phyloP scores from a whole-genome alignment of 2,329 filamentous ascomycete genomes.

The Cordyceps sp. region DNA sequence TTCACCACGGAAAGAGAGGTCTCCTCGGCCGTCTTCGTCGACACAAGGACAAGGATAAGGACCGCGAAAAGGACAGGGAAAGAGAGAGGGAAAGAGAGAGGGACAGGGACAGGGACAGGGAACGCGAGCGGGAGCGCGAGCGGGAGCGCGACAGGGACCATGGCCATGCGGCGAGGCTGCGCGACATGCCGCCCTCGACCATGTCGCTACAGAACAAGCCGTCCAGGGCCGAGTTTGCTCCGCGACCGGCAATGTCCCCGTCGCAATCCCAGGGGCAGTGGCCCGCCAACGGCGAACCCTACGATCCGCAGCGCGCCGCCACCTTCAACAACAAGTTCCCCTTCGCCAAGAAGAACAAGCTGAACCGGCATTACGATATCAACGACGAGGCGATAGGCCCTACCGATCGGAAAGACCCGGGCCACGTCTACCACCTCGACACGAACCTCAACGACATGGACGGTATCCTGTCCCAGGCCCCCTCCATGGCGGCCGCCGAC shows the following conservation, averaged over 20 bases:
- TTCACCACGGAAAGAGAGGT: constrained; percentile 32
- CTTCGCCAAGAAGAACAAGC: constrained; percentile 39
- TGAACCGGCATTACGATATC: constrained; percentile 30
- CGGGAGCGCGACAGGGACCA: constrained; percentile 40
- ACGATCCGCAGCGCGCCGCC: constrained; percentile 21
- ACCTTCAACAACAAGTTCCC: constrained; percentile 47
- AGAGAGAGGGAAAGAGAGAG: constrained; percentile 20
- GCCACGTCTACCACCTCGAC: constrained; percentile 60
- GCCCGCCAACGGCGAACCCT: constrained; percentile 11
- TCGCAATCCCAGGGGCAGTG: constrained; percentile 17
- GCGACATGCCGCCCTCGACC: constrained; percentile 33
- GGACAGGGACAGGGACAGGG: constrained; percentile 27
- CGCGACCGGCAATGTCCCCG: constrained; percentile 20
- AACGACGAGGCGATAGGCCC: constrained; percentile 42
- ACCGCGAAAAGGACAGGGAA: constrained; percentile 1
- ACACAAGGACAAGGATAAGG: constrained; percentile 32
- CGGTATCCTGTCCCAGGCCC: constrained; percentile 63
- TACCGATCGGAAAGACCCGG: constrained; percentile 40
- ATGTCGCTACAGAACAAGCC: constrained; percentile 34
- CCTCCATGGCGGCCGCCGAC: constrained; percentile 55
- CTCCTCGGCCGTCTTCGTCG: constrained; percentile 32
- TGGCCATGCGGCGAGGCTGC: constrained; percentile 20
- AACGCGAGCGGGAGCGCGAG: neutral
- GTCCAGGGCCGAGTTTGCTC: constrained; percentile 30
- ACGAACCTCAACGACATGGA: constrained; percentile 84